Evolutionary conservation across 225 moss, liverwort and hornwort genomes (phyloP).

Genomic region (Climacium dendroides): DNA sequence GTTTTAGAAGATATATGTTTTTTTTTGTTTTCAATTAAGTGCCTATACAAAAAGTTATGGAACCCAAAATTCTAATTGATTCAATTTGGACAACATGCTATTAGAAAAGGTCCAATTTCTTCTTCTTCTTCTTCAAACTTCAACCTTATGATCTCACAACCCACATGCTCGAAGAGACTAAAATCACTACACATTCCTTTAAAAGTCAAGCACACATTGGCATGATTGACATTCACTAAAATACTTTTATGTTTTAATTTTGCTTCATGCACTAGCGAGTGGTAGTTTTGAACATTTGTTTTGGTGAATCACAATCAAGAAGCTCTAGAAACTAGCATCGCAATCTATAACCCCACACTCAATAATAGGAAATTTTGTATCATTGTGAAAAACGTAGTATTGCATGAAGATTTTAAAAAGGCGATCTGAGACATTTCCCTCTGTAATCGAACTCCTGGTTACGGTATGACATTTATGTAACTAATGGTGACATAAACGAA

Average conservation of each 20-base stretch:
- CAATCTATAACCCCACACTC: not conserved
- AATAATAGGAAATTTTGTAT: not conserved
- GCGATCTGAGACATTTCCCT: not conserved
- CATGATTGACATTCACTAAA: not conserved
- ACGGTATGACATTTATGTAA: not conserved
- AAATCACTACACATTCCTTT: not conserved
- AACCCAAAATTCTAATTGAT: no score
- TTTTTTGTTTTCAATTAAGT: fast-evolving
- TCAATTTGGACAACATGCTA: not conserved
- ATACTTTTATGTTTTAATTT: not conserved
- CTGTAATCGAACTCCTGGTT: not conserved
- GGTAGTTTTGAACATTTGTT: not conserved
- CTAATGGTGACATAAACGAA: not conserved
- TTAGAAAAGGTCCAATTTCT: not conserved
- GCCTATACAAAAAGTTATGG: fast-evolving
- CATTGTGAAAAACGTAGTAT: not conserved
- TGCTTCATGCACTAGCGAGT: fast-evolving
- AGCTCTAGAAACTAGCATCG: fast-evolving
- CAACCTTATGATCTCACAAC: not conserved
- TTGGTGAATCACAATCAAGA: not conserved
- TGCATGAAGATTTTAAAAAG: not conserved
- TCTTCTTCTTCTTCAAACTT: not conserved
- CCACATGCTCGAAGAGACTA: not conserved
- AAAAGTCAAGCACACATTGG: no score
- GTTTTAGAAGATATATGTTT: not conserved